Conservation (phyloP, 345 rosid genomes). For the Bretschneidera sinensis region DNA sequence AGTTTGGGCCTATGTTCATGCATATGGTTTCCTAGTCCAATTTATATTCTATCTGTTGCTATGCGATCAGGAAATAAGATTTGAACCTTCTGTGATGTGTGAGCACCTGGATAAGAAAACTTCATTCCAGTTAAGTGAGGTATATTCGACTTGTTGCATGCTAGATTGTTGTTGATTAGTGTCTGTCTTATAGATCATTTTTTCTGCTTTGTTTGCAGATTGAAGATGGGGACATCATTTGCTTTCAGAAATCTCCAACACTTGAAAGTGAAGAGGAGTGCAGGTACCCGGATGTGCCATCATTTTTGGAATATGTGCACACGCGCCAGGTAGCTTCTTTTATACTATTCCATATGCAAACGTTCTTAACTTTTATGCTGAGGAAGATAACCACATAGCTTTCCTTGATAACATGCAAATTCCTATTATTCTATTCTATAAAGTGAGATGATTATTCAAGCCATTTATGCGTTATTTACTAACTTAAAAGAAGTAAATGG, state of each 20-base stretch:
- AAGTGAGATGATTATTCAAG: no score
- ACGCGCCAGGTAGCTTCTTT: constrained; percentile 99
- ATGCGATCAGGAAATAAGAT: constrained; percentile 77
- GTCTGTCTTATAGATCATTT: not conserved
- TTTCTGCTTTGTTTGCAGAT: constrained; percentile 35
- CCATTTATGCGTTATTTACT: no score
- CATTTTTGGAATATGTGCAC: constrained; percentile 88
- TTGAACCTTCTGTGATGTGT: constrained; percentile 89
- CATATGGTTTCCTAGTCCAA: no score
- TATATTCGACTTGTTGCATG: constrained; percentile 17
- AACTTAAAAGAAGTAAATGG: no score
- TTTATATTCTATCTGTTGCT: not conserved
- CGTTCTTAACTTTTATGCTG: no score
- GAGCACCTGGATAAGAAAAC: constrained; percentile 73
- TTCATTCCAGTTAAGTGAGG: constrained; percentile 75
- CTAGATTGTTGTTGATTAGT: constrained; percentile 5
- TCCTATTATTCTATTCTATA: no score
- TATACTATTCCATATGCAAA: no score
- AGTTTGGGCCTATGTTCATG: not conserved
- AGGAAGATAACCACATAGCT: no score
- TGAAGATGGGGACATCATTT: constrained; percentile 96
- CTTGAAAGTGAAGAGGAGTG: constrained; percentile 46
- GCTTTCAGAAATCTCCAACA: constrained; percentile 74
- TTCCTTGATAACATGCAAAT: no score
- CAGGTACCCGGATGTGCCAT: constrained; percentile 73